Percentiles rank a stretch among this genome's conserved stretches.
Conservation (phyloP, 805 yeast genomes). For the Wickerhamomyces bovis region DNA sequence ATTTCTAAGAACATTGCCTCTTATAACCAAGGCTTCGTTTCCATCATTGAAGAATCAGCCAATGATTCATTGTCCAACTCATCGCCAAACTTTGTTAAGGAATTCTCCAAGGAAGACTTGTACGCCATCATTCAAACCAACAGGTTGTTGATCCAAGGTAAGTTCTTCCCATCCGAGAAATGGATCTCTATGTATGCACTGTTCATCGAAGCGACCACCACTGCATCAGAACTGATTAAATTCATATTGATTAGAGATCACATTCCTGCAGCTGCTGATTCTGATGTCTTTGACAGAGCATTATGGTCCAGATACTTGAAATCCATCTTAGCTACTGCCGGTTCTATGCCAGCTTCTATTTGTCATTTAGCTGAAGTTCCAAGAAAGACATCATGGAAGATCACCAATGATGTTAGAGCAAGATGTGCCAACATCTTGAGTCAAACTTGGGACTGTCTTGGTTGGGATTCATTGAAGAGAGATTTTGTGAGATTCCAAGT, state of each 20-base stretch:
- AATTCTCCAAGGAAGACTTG: conserved; percentile 37
- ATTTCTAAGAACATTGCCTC: conserved; percentile 38
- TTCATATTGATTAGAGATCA: conserved; percentile 43
- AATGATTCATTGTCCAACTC: conserved; percentile 36
- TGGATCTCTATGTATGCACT: conserved; percentile 69
- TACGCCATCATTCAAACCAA: conserved; percentile 40
- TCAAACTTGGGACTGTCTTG: conserved; percentile 70
- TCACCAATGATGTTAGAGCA: conserved; percentile 58
- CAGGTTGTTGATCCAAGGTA: conserved; percentile 45
- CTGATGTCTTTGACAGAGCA: conserved; percentile 49
- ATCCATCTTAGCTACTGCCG: conserved; percentile 50
- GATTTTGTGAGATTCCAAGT: conserved; percentile 55
- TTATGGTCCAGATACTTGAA: conserved; percentile 67
- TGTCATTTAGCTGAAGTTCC: conserved; percentile 71
- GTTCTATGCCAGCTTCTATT: conserved; percentile 61
- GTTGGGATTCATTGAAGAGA: conserved; percentile 52
- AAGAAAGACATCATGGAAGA: conserved; percentile 57
- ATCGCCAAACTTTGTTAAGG: conserved; percentile 34
- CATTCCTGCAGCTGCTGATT: conserved; percentile 43
- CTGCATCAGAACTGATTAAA: conserved; percentile 46
- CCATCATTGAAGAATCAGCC: conserved; percentile 32
- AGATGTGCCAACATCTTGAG: conserved; percentile 50
- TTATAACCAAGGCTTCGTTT: conserved; percentile 36
- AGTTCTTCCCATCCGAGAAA: conserved; percentile 57
- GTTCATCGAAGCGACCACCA: conserved; percentile 48